Percentiles rank a stretch among this genome's conserved stretches.
Evolutionary conservation across 805 yeast species (phyloP).

Genomic region (Starmerella bombicola): DNA sequence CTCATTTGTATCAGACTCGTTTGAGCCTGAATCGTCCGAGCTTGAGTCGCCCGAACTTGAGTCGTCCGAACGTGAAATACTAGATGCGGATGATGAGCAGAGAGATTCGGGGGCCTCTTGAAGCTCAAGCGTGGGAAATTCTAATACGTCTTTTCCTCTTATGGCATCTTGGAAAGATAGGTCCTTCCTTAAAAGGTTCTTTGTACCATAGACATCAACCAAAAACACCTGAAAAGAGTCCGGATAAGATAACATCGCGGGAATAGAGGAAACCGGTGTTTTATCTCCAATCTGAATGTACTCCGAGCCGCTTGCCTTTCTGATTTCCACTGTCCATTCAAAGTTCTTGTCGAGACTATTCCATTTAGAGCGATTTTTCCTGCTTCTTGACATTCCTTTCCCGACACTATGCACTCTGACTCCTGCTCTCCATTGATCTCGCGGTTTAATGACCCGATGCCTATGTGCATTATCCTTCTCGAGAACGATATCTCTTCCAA

Average conservation of each 20-base stretch:
- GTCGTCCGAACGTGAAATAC: not conserved
- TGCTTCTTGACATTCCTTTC: conserved; percentile 58
- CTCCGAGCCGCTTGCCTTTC: conserved; percentile 7
- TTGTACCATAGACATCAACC: conserved; percentile 17
- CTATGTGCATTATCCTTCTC: conserved; percentile 39
- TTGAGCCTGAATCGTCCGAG: conserved; percentile 25
- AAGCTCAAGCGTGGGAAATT: conserved; percentile 53
- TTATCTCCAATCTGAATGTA: conserved; percentile 18
- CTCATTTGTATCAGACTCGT: too few relatives aligned
- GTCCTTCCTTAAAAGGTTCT: conserved; percentile 11
- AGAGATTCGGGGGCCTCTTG: conserved; percentile 11
- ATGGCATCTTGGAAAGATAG: conserved; percentile 38
- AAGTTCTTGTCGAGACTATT: conserved; percentile 49
- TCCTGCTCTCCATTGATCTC: conserved; percentile 45
- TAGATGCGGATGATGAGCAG: conserved; percentile 2
- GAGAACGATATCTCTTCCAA: conserved; percentile 50
- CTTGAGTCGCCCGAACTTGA: conserved; percentile 3
- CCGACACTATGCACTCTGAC: conserved; percentile 54
- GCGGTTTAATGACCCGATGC: conserved; percentile 19
- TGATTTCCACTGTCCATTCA: conserved; percentile 62
- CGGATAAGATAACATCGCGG: conserved; percentile 4
- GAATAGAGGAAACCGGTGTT: conserved; percentile 7
- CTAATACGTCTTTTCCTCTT: conserved; percentile 51
- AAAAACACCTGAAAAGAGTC: conserved; percentile 14
- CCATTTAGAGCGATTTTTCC: conserved; percentile 53